A percentile compares a stretch with the other conserved stretches of the same genome.
Conservation (phyloP, 352 stramenopile species). For the Pythium guiyangense region DNA sequence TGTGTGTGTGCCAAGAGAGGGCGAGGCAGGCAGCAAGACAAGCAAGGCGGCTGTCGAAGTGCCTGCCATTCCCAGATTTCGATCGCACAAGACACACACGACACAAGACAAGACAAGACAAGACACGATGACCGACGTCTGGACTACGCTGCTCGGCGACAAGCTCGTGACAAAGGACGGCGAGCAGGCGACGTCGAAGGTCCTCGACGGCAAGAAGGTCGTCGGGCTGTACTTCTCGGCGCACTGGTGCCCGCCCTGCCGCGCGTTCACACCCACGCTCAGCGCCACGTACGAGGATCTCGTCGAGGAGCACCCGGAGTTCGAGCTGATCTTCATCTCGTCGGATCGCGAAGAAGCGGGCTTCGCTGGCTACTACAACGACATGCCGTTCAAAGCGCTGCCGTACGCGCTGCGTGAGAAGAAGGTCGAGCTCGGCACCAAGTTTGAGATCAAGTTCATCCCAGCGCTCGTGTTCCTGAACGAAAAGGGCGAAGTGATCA, state of each 20-base stretch:
- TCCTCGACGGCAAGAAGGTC: conserved; percentile 32
- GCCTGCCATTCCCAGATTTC: conserved; percentile 9
- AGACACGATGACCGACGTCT: conserved; percentile 1
- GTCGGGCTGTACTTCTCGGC: conserved; percentile 85
- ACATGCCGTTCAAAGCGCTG: conserved; percentile 82
- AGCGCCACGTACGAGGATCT: conserved; percentile 54
- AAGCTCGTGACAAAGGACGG: too few relatives aligned
- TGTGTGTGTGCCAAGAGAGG: too few relatives aligned
- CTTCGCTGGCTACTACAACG: conserved; percentile 75
- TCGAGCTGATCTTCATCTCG: conserved; percentile 66
- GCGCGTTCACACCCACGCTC: conserved; percentile 78
- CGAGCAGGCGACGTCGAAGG: conserved; percentile 14
- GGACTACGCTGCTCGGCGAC: conserved; percentile 9
- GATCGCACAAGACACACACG: not conserved
- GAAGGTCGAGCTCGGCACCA: too few relatives aligned
- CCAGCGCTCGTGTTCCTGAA: too few relatives aligned
- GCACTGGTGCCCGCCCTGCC: conserved; percentile 81
- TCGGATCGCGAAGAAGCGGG: conserved; percentile 30
- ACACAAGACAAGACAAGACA: not conserved
- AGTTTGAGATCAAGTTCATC: too few relatives aligned
- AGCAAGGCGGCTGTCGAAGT: too few relatives aligned
- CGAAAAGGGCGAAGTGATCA: too few relatives aligned
- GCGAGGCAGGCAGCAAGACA: too few relatives aligned
- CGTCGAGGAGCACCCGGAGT: conserved; percentile 34
- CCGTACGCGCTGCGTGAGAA: too few relatives aligned